Evolutionary conservation across 1,284 basidiomycete species (phyloP), one percentile per base, ranked within the genome.

Genomic region (Boletus smithii): DNA sequence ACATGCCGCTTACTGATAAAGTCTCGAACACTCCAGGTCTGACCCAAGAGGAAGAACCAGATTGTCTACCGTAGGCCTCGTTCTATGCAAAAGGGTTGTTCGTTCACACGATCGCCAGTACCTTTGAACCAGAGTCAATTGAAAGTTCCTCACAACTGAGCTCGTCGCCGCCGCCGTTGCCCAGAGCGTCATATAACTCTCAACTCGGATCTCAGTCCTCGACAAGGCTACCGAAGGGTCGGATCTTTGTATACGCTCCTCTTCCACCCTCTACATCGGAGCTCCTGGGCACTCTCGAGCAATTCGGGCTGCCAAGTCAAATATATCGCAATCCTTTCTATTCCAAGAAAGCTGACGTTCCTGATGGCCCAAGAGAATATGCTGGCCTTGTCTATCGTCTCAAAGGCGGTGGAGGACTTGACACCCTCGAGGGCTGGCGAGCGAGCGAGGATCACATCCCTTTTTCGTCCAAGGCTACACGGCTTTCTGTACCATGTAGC

Each of bases 251-350:
- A 22, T 93, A 85, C 55, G 61, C 68, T 3, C 48, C 59, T 3
- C 53, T 66, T 5, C 83, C 91, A 0, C 91, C 91, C 2, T 68
- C 77, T 2, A 46, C 65, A 3, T 58, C 65, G 0, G 71, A 82
- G 9, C 73, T 95, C 0, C 49, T 80, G 10, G 61, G 61, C 4
- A 79, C 73, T 20, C 66, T 89, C 33, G 77, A 80, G 34, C 58
- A 63, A 2, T 69, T 75, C 52, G 75, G 74, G 8, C 65, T 91
- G 10, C 80, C 82, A 2, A 69, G 66, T 29, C 83, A 83, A 53
- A 65, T 89, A 18, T 95, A 97, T 65, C 77, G 74, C 17, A 73
- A 80, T 17, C 90, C 95, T 0, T 87, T 80, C 65, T 98, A 92
- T 63, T 90, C 89, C 3, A 78, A 83, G 45, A 74, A 76, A 9